Conservation (phyloP, 345 rosid species). For the Salix viminalis region DNA sequence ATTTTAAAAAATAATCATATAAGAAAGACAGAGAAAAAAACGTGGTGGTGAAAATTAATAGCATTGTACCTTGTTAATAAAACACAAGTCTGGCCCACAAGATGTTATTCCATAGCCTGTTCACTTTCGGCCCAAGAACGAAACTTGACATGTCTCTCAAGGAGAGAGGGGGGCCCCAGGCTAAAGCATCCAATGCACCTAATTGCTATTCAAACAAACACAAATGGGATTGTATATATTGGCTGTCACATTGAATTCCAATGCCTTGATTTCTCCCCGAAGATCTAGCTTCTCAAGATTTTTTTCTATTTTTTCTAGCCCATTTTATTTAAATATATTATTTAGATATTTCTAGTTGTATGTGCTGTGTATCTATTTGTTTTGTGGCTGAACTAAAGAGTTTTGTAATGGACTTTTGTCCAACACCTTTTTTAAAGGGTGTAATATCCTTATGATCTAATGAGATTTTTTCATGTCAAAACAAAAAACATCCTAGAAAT, state of each 20-base stretch:
- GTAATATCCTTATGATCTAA: not conserved
- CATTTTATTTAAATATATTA: too few species aligned
- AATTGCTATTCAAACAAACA: not conserved
- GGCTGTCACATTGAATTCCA: not conserved
- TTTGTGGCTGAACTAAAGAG: too few species aligned
- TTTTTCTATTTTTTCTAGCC: too few species aligned
- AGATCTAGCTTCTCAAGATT: not conserved
- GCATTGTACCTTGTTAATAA: not conserved
- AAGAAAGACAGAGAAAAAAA: not conserved
- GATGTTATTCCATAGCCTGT: not conserved
- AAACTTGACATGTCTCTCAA: not conserved
- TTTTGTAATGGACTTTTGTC: too few species aligned
- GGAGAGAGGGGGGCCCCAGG: not conserved
- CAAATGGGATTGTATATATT: not conserved
- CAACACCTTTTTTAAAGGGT: too few species aligned
- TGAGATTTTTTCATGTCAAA: not conserved
- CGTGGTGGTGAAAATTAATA: not conserved
- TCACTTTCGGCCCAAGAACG: not conserved
- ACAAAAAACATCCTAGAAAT: not conserved
- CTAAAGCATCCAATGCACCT: not conserved
- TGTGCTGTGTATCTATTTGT: too few species aligned
- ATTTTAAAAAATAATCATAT: too few species aligned
- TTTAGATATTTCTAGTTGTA: too few species aligned
- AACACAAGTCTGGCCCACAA: not conserved
- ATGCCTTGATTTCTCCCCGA: not conserved